These are phyloP conservation scores for Sporothrix protearum DNA, from an alignment of 2,329 filamentous ascomycete species.

Conservation along the genomic window DNA sequence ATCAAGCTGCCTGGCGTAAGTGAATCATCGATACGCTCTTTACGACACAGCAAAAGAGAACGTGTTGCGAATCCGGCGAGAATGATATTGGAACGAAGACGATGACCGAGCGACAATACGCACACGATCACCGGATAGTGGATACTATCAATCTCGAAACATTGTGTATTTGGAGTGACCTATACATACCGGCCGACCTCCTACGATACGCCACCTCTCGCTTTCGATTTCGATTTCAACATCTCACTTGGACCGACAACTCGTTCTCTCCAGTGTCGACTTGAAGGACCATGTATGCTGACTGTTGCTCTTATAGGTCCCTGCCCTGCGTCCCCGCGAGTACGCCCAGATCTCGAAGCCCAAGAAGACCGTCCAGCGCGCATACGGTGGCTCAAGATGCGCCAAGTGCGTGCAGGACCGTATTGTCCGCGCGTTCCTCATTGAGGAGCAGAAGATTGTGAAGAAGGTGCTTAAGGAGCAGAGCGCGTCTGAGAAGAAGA, in stretches of 20 bases:
- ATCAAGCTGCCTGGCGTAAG: constrained; percentile 96
- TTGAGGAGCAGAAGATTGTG: constrained; percentile 99
- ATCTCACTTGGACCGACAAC: background rate
- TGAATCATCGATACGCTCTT: constrained; percentile 36
- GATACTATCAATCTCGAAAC: background rate
- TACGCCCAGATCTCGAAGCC: constrained; percentile 96
- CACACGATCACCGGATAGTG: background rate
- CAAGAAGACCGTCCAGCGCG: constrained; percentile 98
- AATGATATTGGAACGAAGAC: background rate
- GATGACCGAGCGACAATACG: background rate
- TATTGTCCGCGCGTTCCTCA: constrained; percentile 96
- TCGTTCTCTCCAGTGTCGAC: background rate
- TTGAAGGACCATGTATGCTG: background rate
- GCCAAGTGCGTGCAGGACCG: constrained; percentile 98
- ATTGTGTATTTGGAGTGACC: background rate
- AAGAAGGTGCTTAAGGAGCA: constrained; percentile 99
- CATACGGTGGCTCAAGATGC: constrained; percentile 98
- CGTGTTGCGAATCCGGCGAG: background rate
- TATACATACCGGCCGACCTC: background rate
- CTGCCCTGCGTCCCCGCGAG: constrained; percentile 96
- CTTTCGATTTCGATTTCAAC: background rate
- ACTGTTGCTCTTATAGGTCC: constrained; percentile 46
- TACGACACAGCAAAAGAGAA: background rate
- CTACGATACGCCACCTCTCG: background rate
- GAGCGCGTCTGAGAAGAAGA: constrained; percentile 34